Conservation (phyloP, 805 yeast species). For the Dipodascopsis tothii region DNA sequence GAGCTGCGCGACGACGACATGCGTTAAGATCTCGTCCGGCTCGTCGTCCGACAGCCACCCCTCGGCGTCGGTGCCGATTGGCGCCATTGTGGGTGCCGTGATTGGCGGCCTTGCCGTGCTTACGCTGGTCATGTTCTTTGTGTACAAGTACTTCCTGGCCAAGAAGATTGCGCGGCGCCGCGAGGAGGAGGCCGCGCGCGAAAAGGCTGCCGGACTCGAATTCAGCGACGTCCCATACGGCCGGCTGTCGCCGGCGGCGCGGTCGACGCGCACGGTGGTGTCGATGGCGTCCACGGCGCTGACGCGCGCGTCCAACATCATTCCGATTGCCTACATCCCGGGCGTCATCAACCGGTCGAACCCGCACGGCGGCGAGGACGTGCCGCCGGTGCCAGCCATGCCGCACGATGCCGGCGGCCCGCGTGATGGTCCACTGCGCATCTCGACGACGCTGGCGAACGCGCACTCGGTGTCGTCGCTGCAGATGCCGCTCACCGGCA, state of each 20-base stretch:
- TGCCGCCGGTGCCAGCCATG: constrained; percentile 27
- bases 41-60: constrained; percentile 3
- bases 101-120: constrained; percentile 49
- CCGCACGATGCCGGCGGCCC: constrained; percentile 22
- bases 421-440: constrained; percentile 26
- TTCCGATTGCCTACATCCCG: constrained; percentile 90
- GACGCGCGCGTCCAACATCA: constrained; percentile 76
- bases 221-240: constrained; percentile 10
- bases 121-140: constrained; percentile 34
- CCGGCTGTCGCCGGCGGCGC: constrained; percentile 9
- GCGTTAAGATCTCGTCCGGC: constrained; percentile 32
- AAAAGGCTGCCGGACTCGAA: too few relatives aligned
- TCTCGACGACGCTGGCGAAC: constrained; percentile 19
- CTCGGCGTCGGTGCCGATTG: constrained; percentile 29
- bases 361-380: constrained; percentile 12
- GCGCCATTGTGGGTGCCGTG: constrained; percentile 68
- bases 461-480: background rate
- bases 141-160: constrained; percentile 26
- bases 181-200: constrained; percentile 3
- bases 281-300: constrained; percentile 54
- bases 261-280: constrained; percentile 28
- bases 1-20: constrained; percentile 49
- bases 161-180: background rate
- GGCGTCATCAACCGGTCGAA: constrained; percentile 51
- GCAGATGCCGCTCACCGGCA: too few relatives aligned